These are phyloP conservation scores for Morella rubra DNA, from an alignment of 306 rosid genomes.

Conservation along the genomic window DNA sequence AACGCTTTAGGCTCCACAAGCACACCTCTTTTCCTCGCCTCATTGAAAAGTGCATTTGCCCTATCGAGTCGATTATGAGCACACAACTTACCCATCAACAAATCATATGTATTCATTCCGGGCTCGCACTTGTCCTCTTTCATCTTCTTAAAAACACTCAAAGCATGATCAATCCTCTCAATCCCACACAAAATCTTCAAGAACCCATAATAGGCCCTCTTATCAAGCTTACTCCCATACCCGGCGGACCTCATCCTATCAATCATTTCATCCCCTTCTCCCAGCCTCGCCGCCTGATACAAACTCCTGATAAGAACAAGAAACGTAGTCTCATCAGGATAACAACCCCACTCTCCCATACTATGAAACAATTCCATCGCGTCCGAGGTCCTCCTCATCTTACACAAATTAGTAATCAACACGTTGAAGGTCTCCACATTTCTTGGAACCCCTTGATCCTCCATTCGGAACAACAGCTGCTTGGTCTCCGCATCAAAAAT, in stretches of 20 bases:
- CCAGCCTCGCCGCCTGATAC: constrained; percentile 77
- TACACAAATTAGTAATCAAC: constrained; percentile 67
- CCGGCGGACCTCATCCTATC: constrained; percentile 77
- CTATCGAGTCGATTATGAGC: constrained; percentile 58
- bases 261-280: constrained; percentile 89
- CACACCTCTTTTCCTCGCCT: constrained; percentile 49
- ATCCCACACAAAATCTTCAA: constrained; percentile 79
- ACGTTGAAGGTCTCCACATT: constrained; percentile 82
- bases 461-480: constrained; percentile 68
- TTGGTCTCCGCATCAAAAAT: constrained; percentile 61
- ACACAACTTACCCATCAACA: constrained; percentile 65
- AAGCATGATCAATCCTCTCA: constrained; percentile 75
- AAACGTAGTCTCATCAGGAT: constrained; percentile 50
- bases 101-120: constrained; percentile 61
- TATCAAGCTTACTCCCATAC: constrained; percentile 46
- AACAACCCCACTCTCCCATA: constrained; percentile 71
- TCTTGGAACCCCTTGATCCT: constrained; percentile 62
- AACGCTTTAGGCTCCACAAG: constrained; percentile 49
- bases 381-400: constrained; percentile 68
- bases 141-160: constrained; percentile 70
- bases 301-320: constrained; percentile 58
- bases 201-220: constrained; percentile 59
- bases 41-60: constrained; percentile 63
- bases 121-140: constrained; percentile 69
- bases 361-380: constrained; percentile 49